Base-by-base conservation (phyloP, 345 rosid genomes). In the Linum tenue region DNA sequence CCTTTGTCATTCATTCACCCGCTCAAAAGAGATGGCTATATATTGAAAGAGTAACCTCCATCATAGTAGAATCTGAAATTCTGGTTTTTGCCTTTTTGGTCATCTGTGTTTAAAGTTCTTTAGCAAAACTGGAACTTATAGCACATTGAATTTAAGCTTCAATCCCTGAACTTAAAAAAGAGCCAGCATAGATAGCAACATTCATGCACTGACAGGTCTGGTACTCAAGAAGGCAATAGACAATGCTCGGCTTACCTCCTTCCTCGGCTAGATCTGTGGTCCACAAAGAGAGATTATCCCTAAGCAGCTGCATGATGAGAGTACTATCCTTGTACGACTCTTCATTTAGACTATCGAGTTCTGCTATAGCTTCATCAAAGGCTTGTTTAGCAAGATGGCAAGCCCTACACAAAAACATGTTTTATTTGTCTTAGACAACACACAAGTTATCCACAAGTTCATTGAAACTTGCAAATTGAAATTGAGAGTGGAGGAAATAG, bases 321-420 rank as follows among this genome's bases (percentile, higher is more conserved):
- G 95, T 90, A 78, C 92, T 86, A 68, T 88, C 97, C 77, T 88
- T 90, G 81, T 88, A 88, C 2, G 95, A 86, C 16, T 90, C 95
- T 75, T 88, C 97, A 50, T 80, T 86, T 55, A 91, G 91, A 83
- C 88, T 91, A 73, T 91, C 92, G 48, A 88, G 82, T 76, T 91
- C 95, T 1, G 92, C 80, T 22, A 88, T 86, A 66, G 95, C 95
- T 67, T 85, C 92, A 73, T 91, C 97, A 80, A 88, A 88, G 64
- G 97, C 95, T 79, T 82, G 82, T 67, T 90, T 89, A 39, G 96
- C 94, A 78, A 87, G 82, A 70, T 83, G 86, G 77, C 91, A 82
- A 60, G 97, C 95, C 74, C 97, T 90, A 75, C 70, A 68, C 48
- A 73, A 67, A 58, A 69, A 55, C 38, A 56, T 48, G 37, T 5